Evolutionary conservation across 1,139 yeast genomes (phyloP), one percentile per base, ranked within the genome.

Genomic region (Yamadazyma taylorii): DNA sequence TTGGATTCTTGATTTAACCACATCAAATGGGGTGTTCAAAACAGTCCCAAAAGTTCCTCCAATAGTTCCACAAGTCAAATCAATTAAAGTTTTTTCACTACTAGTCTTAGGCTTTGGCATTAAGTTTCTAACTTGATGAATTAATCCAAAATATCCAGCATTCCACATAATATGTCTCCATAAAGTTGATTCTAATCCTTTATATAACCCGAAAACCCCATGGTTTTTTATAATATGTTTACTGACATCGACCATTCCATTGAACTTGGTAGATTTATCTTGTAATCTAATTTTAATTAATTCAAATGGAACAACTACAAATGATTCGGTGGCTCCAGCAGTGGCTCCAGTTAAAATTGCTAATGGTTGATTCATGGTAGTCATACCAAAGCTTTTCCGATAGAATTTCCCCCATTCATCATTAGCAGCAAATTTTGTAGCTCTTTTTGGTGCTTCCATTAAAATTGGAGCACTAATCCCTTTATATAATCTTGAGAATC

Each of bases 361-460:
- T 55, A 92, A 72, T 11, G 87, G 79, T 67, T 90, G 97, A 46
- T 74, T 85, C 79, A 86, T 78, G 48, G 76, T 66, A 17, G 72
- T 61, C 36, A 85, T 75, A 33, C 89, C 95, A 61, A 92, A 90
- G 31, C 69, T 57, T 30, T 71, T 71, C 51, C 80, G 78, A 76
- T 90, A 92, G 53, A 90, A 64, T 61, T 85, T 83, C 39, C 96
- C 95, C 86, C 96, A 92, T 63, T 89, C 92, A 60, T 94, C 98
- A 60, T 94, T 92, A 46, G 97, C 97, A 38, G 97, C 97, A 58
- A 92, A 92, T 66, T 92, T 92, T 48, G 96, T 90, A 32, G 98
- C 98, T 71, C 90, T 74, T 75, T 92, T 92, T 46, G 98, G 98
- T n/a, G 98, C 98, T 62, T 92, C 99, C 98, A 92, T 92, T 56